Evolutionary conservation across 768 basidiomycete genomes (phyloP), one percentile per base, ranked within the genome.

Genomic region (Tulasnella sp.): DNA sequence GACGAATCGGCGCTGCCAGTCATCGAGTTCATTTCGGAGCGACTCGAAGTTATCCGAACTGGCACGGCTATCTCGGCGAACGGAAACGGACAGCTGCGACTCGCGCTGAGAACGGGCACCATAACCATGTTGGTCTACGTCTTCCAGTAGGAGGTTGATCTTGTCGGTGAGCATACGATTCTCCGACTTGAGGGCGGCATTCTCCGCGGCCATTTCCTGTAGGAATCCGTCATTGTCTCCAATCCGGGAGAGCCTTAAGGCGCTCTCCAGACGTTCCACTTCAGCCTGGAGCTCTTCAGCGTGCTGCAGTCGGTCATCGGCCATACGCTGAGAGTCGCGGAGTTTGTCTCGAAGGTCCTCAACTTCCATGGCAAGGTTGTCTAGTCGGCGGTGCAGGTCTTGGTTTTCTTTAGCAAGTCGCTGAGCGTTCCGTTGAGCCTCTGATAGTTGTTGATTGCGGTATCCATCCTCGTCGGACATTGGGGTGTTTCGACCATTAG

Each of bases 91-190:
- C 22, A 76, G 29, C 2, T 34, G 40, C 9, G 75, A 76, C 40
- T 36, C 45, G 14, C 75, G 67, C 4, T 71, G 64, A 29, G 37
- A 40, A 25, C 42, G 39, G 12, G n/a, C 72, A 36, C 49, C 74
- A 80, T 91, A 93, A 3, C 88, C 85, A 29, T 91, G 88, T 79
- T 92, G 91, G 80, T 94, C 93, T 64, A 93, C 78, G 45, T 79
- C 93, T 80, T 95, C 93, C 73, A 97, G 88, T 19, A 97, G 86
- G 68, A 96, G 87, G 76, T 90, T 92, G 79, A 97, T 94, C 86
- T 94, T 95, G 82, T 93, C 93, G n/a, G 91, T 91, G 64, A 96
- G 87, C 79, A 94, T 90, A 81, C 93, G 91, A 82, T 96, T 96
- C 83, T 96, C 93, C 76, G 89, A 88, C 82, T 91, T 90, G 77